Evolutionary conservation across 208 protist genomes (phyloP), one percentile per base, ranked within the genome.

Genomic region (Trypanosoma cruzi): DNA sequence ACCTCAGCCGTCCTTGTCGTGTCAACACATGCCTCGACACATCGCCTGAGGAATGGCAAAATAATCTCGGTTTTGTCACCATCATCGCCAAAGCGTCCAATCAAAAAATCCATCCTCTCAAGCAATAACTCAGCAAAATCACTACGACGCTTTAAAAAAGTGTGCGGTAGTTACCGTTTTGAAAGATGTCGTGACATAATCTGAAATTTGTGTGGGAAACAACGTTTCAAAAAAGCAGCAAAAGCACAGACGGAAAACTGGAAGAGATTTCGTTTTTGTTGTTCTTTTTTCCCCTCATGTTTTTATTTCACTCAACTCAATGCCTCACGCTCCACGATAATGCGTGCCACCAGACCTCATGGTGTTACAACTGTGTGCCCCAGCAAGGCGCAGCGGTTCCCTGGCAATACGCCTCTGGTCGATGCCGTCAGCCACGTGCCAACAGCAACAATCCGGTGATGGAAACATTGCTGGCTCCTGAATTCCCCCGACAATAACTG

Each of bases 71-170:
- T 79, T 40, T 37, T 53, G 57, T 88, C 85, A 58, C 64, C 64
- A 20, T 75, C 32, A 4, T 56, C 53, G 22, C 40, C 20, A 31
- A 90, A 87, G 42, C 79, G 75, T 29, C 67, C 68, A 24, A 40
- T 34, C 4, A 90, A 59, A 5, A 78, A 40, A 31, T 70, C 66
- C 37, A 72, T 71, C 64, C 76, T 87, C 24, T 87, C 75, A 31
- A 88, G 65, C 10, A 85, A 5, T 28, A 83, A 74, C n/a, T 90
- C 79, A 1, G 79, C 79, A 46, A 85, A 66, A 26, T 79, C 60
- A 42, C 50, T 40, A 34, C 64, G 50, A 24, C 52, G 55, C n/a
- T 37, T 80, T 64, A 60, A 82, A 31, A 13, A 71, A 72, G 5
- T 61, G 44, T 1, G 81, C 71, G 0, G 63, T 54, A 28, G 67